phyloP scores from a whole-genome alignment of 2,329 filamentous ascomycete species.

The Leptographium lundbergii region DNA sequence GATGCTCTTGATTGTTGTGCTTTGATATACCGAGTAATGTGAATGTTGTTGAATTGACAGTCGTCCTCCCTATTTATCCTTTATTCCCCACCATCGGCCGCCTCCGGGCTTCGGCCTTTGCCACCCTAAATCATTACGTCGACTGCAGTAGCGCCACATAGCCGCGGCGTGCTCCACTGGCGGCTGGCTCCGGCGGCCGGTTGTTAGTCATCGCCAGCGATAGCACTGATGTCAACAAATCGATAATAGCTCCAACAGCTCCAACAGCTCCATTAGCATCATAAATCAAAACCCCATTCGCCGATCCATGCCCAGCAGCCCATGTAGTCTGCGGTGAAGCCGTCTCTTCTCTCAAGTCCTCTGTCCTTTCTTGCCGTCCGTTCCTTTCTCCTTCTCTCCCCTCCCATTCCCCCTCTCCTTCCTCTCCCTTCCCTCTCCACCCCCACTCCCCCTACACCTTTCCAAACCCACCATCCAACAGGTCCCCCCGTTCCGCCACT shows the following conservation, averaged over 20 bases:
- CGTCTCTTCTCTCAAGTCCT: no score
- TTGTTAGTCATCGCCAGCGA: no score
- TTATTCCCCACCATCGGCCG: neutral
- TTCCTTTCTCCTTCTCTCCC: neutral
- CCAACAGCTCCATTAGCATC: no score
- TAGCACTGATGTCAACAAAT: no score
- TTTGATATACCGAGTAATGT: neutral
- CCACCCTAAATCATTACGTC: neutral
- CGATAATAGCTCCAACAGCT: no score
- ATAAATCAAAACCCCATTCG: neutral
- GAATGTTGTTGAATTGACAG: no score
- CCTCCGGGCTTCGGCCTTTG: neutral
- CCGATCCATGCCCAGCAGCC: neutral
- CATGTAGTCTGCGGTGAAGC: no score
- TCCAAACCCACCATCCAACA: constrained; percentile 6
- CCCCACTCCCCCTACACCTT: constrained; percentile 1
- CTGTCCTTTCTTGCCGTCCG: no score
- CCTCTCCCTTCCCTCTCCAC: neutral
- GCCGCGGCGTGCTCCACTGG: no score
- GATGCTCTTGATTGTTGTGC: neutral
- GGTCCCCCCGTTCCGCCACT: neutral
- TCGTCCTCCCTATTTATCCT: neutral
- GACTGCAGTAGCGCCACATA: no score
- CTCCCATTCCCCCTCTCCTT: neutral
- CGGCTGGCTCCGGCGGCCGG: no score